Evolutionary conservation across 2,329 filamentous ascomycete genomes (phyloP), one percentile per base, ranked within the genome.

Genomic region (Parastagonospora avenae): DNA sequence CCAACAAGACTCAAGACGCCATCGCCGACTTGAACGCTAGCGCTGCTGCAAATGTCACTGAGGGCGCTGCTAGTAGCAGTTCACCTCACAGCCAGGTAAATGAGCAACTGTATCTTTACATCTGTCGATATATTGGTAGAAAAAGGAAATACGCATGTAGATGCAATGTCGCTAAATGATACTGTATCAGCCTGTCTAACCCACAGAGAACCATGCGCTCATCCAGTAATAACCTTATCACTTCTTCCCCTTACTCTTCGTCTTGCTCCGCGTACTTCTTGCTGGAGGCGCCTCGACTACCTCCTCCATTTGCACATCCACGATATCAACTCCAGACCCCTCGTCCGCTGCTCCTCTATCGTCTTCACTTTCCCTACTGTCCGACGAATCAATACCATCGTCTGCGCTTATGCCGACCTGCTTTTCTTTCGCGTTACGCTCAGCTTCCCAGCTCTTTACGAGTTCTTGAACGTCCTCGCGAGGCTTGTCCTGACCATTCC

Each of bases 401-500:
- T 63, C 54, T 0, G 37, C 39, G 11, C 42, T 59, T 1, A 12
- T 47, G 19, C 47, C 46, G 15, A 43, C 37, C 24, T 63, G 50
- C 15, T 59, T 53, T 8, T 54, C 58, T 28, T 56, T 62, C 1
- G 59, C 61, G 46, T 76, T 74, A 16, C 91, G 84, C 64, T 89
- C 85, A 37, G 84, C 63, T 42, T 70, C 70, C 70, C 68, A 73
- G 9, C 51, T 57, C 40, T 70, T 56, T 0, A 71, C 68, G 15
- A 73, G 46, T 9, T 50, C 51, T 1, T 57, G 58, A 9, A 93
- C 79, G 44, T 93, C 87, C 67, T 87, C 85, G 60, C 85, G 85
- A 8, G 86, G 84, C 70, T 93, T 90, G 63, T 91, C 85, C 64
- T 89, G 85, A 0, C 93, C 93, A 70, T 99, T 99, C 77, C 83